Conservation (phyloP, 2,329 filamentous ascomycete genomes). For the Penicillium sclerotiorum region DNA sequence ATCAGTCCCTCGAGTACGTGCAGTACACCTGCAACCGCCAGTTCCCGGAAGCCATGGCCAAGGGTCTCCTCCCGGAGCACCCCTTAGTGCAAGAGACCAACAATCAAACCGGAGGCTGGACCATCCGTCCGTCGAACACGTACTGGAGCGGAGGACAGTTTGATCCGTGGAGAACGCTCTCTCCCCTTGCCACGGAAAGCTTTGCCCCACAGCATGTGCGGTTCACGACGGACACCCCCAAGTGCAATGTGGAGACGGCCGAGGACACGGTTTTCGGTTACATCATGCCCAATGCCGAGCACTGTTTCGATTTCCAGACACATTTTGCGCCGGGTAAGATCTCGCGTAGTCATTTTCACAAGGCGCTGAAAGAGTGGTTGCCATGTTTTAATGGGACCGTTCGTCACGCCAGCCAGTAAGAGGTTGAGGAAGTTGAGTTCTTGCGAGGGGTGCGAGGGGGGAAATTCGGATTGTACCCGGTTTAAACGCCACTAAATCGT, state of each 20-base stretch:
- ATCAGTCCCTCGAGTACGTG: conserved; percentile 49
- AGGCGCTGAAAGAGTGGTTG: conserved; percentile 51
- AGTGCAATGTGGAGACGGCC: conserved; percentile 43
- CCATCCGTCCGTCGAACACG: conserved; percentile 54
- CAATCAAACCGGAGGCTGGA: conserved; percentile 53
- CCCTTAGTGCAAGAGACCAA: conserved; percentile 47
- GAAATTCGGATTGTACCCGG: too few relatives aligned
- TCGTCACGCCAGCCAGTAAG: background rate
- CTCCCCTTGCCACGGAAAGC: conserved; percentile 44
- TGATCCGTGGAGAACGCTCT: conserved; percentile 56
- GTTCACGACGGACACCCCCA: conserved; percentile 45
- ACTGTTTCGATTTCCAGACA: conserved; percentile 53
- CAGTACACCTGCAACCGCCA: conserved; percentile 52
- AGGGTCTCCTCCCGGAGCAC: conserved; percentile 44
- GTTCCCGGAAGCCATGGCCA: conserved; percentile 47
- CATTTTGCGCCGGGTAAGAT: conserved; percentile 34
- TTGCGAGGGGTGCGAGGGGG: too few relatives aligned
- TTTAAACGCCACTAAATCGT: too few relatives aligned
- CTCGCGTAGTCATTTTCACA: conserved; percentile 42
- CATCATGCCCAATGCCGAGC: conserved; percentile 48
- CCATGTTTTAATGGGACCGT: conserved; percentile 37
- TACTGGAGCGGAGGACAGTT: conserved; percentile 56
- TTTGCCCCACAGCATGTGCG: conserved; percentile 44
- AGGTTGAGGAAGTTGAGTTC: background rate
- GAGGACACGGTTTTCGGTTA: conserved; percentile 52